These are phyloP conservation scores for Inonotus obliquus DNA, from an alignment of 1,284 basidiomycete species.

Conservation along the genomic window DNA sequence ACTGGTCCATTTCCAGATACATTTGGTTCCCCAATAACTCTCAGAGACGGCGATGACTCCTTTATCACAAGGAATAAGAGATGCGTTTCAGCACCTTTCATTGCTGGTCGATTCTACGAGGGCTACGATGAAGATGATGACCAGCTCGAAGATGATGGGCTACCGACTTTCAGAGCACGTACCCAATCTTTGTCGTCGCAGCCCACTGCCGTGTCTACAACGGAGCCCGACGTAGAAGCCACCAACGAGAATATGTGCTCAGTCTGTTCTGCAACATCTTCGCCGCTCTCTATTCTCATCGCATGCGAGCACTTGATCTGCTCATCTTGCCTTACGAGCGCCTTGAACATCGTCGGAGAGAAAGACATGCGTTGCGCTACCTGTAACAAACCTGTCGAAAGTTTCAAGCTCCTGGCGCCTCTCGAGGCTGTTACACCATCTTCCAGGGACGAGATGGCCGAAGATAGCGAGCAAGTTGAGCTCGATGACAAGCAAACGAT, in stretches of 20 bases:
- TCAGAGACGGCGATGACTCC: conserved; percentile 10
- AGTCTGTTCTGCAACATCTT: conserved; percentile 38
- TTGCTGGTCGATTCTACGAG: conserved; percentile 12
- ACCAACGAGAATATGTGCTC: conserved; percentile 35
- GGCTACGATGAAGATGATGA: conserved; percentile 13
- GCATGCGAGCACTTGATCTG: conserved; percentile 74
- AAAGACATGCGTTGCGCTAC: conserved; percentile 80
- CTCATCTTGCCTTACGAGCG: conserved; percentile 73
- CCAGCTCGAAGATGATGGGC: conserved; percentile 14
- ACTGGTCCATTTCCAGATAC: conserved; percentile 45
- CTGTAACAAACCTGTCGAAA: conserved; percentile 60
- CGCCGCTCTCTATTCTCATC: conserved; percentile 52
- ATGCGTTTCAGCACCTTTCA: conserved; percentile 18
- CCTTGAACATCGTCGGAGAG: conserved; percentile 79
- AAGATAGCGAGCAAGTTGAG: conserved; percentile 16
- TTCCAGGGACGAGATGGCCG: not conserved
- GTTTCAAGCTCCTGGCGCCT: conserved; percentile 49
- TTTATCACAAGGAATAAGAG: conserved; percentile 1
- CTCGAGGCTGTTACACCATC: not conserved
- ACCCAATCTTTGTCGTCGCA: conserved; percentile 4
- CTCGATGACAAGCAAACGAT: conserved; percentile 20
- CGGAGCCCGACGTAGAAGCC: conserved; percentile 15
- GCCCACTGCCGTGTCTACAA: conserved; percentile 13
- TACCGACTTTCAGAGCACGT: not conserved
- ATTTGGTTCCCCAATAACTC: conserved; percentile 33